Conservation (phyloP, 352 stramenopile genomes). For the Globisporangium irregulare region DNA sequence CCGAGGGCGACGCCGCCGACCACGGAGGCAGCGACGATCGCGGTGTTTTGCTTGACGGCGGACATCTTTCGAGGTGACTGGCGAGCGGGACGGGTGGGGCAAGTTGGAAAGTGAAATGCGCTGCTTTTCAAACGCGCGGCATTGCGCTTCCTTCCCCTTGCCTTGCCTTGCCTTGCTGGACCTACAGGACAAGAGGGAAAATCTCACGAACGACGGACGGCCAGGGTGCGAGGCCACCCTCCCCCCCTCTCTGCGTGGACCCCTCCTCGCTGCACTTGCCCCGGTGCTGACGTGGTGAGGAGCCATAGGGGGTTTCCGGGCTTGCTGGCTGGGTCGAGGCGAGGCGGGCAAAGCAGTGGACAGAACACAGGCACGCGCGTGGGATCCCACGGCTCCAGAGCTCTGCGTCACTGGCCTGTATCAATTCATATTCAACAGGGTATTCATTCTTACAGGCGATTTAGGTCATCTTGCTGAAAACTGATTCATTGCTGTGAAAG, state of each 20-base stretch:
- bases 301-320: conserved; percentile 14
- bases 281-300: conserved; percentile 20
- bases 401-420: background rate
- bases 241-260: conserved; percentile 1
- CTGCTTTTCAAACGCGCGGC: background rate
- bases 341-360: conserved; percentile 6
- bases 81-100: background rate
- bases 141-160: background rate
- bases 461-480: background rate
- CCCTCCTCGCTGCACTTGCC: background rate
- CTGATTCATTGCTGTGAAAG: background rate
- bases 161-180: background rate
- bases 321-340: background rate
- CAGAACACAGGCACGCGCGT: conserved; percentile 5
- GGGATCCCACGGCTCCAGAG: background rate
- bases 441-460: background rate
- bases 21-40: conserved; percentile 60
- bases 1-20: conserved; percentile 62
- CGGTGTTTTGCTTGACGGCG: conserved; percentile 64
- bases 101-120: conserved; percentile 7
- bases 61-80: conserved; percentile 23
- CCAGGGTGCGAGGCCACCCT: conserved; percentile 2
- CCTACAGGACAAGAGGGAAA: background rate
- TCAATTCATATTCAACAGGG: background rate
- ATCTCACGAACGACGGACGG: background rate